A percentile compares a stretch with the other conserved stretches of the same genome.
Evolutionary conservation across 495 filamentous ascomycete genomes (phyloP).

Genomic region (Penicillium riverlandense): DNA sequence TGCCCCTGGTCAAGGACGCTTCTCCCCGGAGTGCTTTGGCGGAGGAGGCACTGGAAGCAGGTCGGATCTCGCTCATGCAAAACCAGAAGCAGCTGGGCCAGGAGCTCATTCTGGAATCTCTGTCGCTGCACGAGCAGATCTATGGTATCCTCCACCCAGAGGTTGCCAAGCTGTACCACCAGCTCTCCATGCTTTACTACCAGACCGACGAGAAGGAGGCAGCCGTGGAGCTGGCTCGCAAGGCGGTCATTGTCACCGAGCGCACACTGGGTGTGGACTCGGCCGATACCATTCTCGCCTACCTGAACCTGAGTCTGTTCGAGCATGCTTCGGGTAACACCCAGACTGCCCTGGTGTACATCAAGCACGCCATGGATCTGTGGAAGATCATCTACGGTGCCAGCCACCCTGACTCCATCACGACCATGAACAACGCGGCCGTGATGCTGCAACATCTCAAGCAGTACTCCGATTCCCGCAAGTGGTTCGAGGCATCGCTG

Average conservation of each 20-base stretch:
- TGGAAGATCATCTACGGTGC: constrained; percentile 96
- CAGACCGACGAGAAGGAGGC: constrained; percentile 92
- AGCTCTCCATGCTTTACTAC: constrained; percentile 90
- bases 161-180: constrained; percentile 91
- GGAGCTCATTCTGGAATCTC: constrained; percentile 88
- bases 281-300: constrained; percentile 84
- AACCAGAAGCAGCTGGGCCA: constrained; percentile 93
- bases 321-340: constrained; percentile 88
- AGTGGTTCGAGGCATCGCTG: constrained; percentile 94
- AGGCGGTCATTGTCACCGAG: constrained; percentile 93
- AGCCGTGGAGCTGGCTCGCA: constrained; percentile 90
- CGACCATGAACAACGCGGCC: constrained; percentile 96
- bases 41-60: constrained; percentile 92
- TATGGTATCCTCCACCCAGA: constrained; percentile 97
- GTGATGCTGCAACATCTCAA: constrained; percentile 96
- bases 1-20: constrained; percentile 90
- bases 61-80: constrained; percentile 88
- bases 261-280: constrained; percentile 91
- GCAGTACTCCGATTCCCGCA: constrained; percentile 81
- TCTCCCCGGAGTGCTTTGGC: constrained; percentile 81
- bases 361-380: constrained; percentile 86
- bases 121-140: constrained; percentile 97
- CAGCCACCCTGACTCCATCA: constrained; percentile 94
- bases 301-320: constrained; percentile 93
- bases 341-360: constrained; percentile 70